These are phyloP conservation scores for Cardamine chenopodiifolia DNA, from an alignment of 345 rosid genomes.

Conservation along the genomic window DNA sequence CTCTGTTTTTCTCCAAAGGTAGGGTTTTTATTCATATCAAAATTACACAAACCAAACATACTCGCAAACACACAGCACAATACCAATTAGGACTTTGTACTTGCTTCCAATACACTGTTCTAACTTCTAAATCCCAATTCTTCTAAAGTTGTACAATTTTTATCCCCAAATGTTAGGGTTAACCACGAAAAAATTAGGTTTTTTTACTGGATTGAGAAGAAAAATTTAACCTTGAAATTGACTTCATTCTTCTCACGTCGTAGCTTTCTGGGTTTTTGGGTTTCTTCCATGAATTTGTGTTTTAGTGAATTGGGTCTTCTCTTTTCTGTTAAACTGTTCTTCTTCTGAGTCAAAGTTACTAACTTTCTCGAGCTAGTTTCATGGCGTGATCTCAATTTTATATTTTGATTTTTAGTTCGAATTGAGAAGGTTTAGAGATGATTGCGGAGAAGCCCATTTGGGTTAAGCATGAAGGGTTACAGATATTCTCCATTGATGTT, in stretches of 20 bases:
- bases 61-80: neutral
- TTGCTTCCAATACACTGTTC: neutral
- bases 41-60: neutral
- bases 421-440: slow-evolving; percentile 47
- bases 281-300: slow-evolving; percentile 3
- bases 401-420: slow-evolving; percentile 7
- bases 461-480: slow-evolving; percentile 98
- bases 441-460: slow-evolving; percentile 95
- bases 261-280: slow-evolving; percentile 24
- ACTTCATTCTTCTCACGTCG: slow-evolving; percentile 5
- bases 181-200: slow-evolving; percentile 24
- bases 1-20: neutral
- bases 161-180: neutral
- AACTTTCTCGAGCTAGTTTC: neutral
- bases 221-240: slow-evolving; percentile 20
- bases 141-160: neutral
- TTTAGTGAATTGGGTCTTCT: slow-evolving; percentile 12
- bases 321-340: neutral
- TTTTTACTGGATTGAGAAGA: slow-evolving; percentile 8
- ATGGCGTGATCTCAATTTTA: slow-evolving; percentile 9
- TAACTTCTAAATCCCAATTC: neutral
- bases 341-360: slow-evolving; percentile 5
- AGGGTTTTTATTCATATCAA: neutral
- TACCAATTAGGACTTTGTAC: neutral
- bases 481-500: slow-evolving; percentile 94